Percentiles rank a stretch among this genome's conserved stretches.
phyloP scores from a whole-genome alignment of 1,139 yeast species.

The Suhomyces bribrorum region DNA sequence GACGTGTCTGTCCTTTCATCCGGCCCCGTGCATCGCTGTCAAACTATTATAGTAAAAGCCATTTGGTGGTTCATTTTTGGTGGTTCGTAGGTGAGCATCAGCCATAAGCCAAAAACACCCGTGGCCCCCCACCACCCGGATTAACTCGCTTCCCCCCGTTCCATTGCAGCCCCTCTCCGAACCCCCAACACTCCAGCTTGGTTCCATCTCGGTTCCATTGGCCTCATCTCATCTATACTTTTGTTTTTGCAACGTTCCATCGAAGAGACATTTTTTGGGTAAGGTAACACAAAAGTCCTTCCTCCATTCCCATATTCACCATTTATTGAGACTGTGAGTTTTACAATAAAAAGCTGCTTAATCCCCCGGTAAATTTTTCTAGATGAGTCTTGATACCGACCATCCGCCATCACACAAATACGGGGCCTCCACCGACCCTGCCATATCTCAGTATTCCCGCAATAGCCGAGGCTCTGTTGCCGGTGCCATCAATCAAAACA shows the following conservation, averaged over 20 bases:
- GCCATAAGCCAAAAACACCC: too few species aligned
- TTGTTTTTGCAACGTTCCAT: constrained; percentile 11
- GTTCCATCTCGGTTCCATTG: too few species aligned
- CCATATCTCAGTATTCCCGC: not conserved
- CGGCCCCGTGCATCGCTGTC: too few species aligned
- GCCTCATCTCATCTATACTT: too few species aligned
- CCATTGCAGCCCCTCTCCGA: not conserved
- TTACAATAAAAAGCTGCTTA: not conserved
- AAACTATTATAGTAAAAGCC: too few species aligned
- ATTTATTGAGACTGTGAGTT: not conserved
- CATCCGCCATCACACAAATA: constrained; percentile 1
- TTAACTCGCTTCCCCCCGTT: constrained; percentile 3
- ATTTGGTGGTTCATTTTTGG: too few species aligned
- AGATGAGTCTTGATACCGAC: constrained; percentile 8
- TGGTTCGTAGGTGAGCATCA: too few species aligned
- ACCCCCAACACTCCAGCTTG: not conserved
- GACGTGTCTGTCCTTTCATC: too few species aligned
- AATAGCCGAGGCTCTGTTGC: not conserved
- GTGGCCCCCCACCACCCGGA: too few species aligned
- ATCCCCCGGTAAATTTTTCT: constrained; percentile 1
- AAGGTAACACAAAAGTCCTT: constrained; percentile 6
- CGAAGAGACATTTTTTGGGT: not conserved
- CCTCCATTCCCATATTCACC: not conserved
- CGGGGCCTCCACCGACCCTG: not conserved
- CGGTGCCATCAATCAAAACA: constrained; percentile 1